Percentiles rank a stretch among this genome's conserved stretches.
Evolutionary conservation across 1,284 basidiomycete species (phyloP).

Genomic region (Malassezia nana): DNA sequence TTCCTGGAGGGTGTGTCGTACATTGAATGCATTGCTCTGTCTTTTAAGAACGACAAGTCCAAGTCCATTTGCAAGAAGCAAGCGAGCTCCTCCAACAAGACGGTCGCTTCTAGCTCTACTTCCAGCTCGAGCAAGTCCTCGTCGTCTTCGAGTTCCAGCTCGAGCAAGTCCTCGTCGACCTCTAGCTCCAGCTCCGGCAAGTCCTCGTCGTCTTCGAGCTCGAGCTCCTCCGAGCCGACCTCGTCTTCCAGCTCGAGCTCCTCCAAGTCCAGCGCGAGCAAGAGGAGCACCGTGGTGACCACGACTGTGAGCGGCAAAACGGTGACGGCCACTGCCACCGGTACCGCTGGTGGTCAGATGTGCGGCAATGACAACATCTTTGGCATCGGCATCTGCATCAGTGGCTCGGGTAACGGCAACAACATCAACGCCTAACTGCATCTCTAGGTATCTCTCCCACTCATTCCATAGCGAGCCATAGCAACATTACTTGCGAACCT

Average conservation of each 20-base stretch:
- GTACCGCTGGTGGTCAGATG: not conserved
- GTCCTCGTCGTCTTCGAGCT: not conserved
- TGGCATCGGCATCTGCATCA: not conserved
- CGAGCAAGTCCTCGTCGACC: not conserved
- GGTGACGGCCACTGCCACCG: not conserved
- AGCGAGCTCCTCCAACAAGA: not conserved
- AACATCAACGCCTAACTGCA: not conserved
- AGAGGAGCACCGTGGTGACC: not conserved
- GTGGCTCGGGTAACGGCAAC: slow-evolving; percentile 1
- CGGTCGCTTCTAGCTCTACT: not conserved
- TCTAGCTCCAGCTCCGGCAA: not conserved
- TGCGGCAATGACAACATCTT: not conserved
- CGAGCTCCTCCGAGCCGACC: not conserved
- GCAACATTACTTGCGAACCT: too few species aligned
- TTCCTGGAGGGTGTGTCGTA: not conserved
- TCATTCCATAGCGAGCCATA: too few species aligned
- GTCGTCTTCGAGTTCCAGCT: not conserved
- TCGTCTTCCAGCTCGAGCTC: not conserved
- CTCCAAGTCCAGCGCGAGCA: not conserved
- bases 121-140: not conserved
- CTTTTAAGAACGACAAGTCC: not conserved
- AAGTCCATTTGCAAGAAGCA: not conserved
- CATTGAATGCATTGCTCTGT: slow-evolving; percentile 1
- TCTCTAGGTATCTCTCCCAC: not conserved
- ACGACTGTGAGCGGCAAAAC: not conserved